phyloP scores from a whole-genome alignment of 2,329 filamentous ascomycete species.

The Cladosporium cucumerinum region DNA sequence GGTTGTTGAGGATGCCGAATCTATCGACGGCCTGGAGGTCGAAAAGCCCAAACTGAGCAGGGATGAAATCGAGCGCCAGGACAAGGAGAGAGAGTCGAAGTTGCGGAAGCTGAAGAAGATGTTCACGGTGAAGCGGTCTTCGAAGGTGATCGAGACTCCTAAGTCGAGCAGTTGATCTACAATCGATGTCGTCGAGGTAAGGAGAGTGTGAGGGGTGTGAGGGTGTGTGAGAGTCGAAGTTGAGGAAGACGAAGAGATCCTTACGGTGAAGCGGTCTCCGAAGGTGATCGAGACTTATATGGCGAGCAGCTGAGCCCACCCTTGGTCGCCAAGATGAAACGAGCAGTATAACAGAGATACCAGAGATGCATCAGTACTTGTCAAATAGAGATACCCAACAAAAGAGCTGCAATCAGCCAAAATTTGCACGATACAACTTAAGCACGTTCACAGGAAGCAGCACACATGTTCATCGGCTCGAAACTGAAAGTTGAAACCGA shows the following conservation, averaged over 20 bases:
- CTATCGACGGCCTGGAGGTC: neutral
- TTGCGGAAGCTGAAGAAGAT: conserved; percentile 35
- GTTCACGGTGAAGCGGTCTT: conserved; percentile 33
- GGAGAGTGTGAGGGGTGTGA: conserved; percentile 18
- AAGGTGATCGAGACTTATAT: conserved; percentile 9
- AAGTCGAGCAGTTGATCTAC: neutral
- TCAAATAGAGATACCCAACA: conserved; percentile 1
- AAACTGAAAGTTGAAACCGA: conserved; percentile 8
- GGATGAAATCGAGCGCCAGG: conserved; percentile 31
- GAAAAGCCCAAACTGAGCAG: conserved; percentile 16
- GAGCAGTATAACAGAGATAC: neutral
- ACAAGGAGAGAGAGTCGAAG: conserved; percentile 35
- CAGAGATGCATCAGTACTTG: neutral
- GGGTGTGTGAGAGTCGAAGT: conserved; percentile 26
- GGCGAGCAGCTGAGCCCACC: neutral
- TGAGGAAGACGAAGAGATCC: conserved; percentile 35
- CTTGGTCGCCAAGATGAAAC: neutral
- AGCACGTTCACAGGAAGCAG: neutral
- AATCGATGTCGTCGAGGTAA: conserved; percentile 30
- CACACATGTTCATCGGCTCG: neutral
- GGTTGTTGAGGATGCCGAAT: neutral
- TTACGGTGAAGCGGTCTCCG: conserved; percentile 31
- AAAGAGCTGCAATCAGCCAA: neutral
- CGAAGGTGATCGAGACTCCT: conserved; percentile 15
- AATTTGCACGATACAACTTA: neutral